phyloP scores from a whole-genome alignment of 495 filamentous ascomycete species.

The Penicillium parvum region DNA sequence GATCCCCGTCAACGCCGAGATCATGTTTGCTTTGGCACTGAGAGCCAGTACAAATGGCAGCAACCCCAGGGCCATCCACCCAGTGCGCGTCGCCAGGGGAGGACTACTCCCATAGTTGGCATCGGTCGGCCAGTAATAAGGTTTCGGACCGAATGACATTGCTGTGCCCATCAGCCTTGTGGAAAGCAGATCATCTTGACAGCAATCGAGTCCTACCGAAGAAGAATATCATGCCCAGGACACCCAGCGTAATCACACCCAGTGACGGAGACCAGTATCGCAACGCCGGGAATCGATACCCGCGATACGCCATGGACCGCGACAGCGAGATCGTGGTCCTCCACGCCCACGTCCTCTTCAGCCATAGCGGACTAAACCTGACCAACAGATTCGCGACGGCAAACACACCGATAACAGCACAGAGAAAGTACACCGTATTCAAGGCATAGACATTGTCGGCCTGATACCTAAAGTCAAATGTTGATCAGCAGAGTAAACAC shows the following conservation, averaged over 20 bases:
- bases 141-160: constrained; percentile 47
- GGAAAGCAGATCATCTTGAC: constrained; percentile 5
- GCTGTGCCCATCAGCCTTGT: constrained; percentile 16
- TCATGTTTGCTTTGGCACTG: constrained; percentile 37
- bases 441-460: constrained; percentile 51
- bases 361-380: constrained; percentile 13
- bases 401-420: constrained; percentile 44
- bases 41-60: constrained; percentile 48
- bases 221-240: constrained; percentile 20
- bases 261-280: constrained; percentile 25
- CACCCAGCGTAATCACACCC: constrained; percentile 20
- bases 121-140: constrained; percentile 57
- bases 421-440: constrained; percentile 46
- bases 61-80: constrained; percentile 49
- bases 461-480: constrained; percentile 37
- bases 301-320: constrained; percentile 24
- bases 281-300: constrained; percentile 13
- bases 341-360: constrained; percentile 24
- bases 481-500: not conserved
- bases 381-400: constrained; percentile 29
- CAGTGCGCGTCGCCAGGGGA: constrained; percentile 48
- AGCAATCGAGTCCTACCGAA: constrained; percentile 29
- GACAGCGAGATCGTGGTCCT: constrained; percentile 17
- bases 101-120: constrained; percentile 46
- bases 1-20: constrained; percentile 47